phyloP scores from a whole-genome alignment of 306 rosid species.

The Hippophae tibetana region DNA sequence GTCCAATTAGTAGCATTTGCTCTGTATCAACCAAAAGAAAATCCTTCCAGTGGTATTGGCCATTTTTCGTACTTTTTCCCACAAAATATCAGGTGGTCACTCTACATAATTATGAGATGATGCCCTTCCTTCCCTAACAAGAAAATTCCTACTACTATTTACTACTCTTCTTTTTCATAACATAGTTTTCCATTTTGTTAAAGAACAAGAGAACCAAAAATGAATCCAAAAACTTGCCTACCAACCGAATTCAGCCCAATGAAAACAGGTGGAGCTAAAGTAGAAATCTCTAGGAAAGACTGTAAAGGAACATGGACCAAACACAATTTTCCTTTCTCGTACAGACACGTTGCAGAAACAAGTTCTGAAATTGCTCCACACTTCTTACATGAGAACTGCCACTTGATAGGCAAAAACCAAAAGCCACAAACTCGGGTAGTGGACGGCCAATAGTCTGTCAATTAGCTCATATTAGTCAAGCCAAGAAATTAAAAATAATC shows the following conservation, averaged over 20 bases:
- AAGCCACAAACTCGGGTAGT: constrained; percentile 63
- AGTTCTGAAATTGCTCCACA: constrained; percentile 39
- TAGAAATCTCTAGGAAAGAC: constrained; percentile 27
- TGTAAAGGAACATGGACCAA: constrained; percentile 49
- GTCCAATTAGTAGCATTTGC: no score
- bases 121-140: no score
- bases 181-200: no score
- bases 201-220: constrained; percentile 6
- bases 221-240: constrained; percentile 38
- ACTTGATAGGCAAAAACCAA: constrained; percentile 68
- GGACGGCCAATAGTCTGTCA: constrained; percentile 72
- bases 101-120: no score
- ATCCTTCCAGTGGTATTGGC: no score
- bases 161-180: no score
- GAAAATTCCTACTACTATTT: no score
- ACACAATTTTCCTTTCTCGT: constrained; percentile 33
- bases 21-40: no score
- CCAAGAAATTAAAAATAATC: not conserved
- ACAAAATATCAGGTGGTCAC: no score
- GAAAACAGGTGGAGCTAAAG: constrained; percentile 38
- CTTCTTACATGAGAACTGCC: constrained; percentile 69
- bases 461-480: constrained; percentile 6
- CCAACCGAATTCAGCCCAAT: constrained; percentile 73
- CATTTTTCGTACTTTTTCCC: no score
- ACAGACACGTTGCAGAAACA: constrained; percentile 26